These are phyloP conservation scores for Glonium stellatum DNA, from an alignment of 495 filamentous ascomycete species.

Conservation along the genomic window DNA sequence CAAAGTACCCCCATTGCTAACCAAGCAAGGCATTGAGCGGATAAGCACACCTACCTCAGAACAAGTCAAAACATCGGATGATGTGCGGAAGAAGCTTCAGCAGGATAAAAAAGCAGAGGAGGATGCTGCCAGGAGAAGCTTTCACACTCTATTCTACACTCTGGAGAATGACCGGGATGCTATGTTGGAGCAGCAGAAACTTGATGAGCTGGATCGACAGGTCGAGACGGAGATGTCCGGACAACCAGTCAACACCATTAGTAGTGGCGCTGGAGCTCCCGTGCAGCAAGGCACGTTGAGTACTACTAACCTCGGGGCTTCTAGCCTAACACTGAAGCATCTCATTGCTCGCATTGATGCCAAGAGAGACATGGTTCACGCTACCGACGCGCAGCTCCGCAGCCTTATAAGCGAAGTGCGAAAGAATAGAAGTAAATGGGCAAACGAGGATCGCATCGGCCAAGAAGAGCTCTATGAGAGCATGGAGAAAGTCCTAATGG, in stretches of 20 bases:
- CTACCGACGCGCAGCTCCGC: conserved; percentile 86
- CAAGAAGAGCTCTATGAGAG: conserved; percentile 98
- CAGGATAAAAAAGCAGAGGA: conserved; percentile 90
- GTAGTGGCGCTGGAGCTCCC: conserved; percentile 39
- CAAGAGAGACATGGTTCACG: conserved; percentile 76
- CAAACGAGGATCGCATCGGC: conserved; percentile 90
- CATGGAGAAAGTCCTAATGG: conserved; percentile 88
- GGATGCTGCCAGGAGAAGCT: conserved; percentile 80
- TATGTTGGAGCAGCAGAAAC: conserved; percentile 94
- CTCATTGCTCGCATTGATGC: conserved; percentile 91
- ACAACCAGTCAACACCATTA: conserved; percentile 47
- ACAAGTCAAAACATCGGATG: conserved; percentile 65
- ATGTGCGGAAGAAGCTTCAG: conserved; percentile 86
- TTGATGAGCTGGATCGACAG: conserved; percentile 93
- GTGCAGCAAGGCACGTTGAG: conserved; percentile 77
- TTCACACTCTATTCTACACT: conserved; percentile 88
- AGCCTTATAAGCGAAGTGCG: conserved; percentile 92
- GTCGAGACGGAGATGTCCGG: conserved; percentile 88
- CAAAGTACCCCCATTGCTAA: conserved; percentile 37
- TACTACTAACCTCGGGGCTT: conserved; percentile 88
- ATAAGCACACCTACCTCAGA: conserved; percentile 35
- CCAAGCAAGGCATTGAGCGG: conserved; percentile 32
- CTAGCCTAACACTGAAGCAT: conserved; percentile 94
- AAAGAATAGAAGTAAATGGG: conserved; percentile 98
- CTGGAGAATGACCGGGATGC: conserved; percentile 90